Evolutionary conservation across 2,329 filamentous ascomycete genomes (phyloP), one percentile per base, ranked within the genome.

Genomic region (Penicillium sp.): DNA sequence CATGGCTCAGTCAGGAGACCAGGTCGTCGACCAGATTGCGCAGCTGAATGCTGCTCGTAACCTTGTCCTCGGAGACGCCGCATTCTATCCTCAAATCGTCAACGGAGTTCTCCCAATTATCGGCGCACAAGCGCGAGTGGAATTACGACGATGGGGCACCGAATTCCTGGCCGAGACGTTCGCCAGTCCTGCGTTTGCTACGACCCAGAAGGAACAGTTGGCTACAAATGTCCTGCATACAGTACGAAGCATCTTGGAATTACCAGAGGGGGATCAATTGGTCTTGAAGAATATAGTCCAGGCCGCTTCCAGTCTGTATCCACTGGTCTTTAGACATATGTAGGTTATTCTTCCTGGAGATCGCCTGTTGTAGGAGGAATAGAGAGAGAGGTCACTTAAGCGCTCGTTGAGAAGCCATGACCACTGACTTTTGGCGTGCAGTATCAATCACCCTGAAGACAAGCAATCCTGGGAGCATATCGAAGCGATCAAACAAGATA

Each of bases 161-260:
- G 93, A 97, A 64, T 99, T 99, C 74, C 84, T 99, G 48, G 93
- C 94, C 60, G 95, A 99, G 82, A 93, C 93, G 2, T 98, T 99
- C 80, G 90, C 95, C 61, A 96, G 92, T 63, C 95, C 96, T n/a
- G 88, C 90, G 23, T 84, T 98, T 70, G 82, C 89, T 21, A 83
- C 87, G 62, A 84, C 89, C 56, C 88, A 91, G 76, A 99, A 98
- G 83, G 92, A 88, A 82, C 88, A 88, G 64, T 83, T 95, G 79
- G 88, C 90, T 68, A 83, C 92, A 63, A 85, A 87, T 63, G 91
- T 96, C 62, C 80, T 99, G 71, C 89, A 92, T 69, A 91, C 90
- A 29, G 78, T 99, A 67, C 86, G 88, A 73, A 84, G 84, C 57
- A 84, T 92, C 75, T 78, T 92, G 64, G 88, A 91, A 69, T 86